phyloP scores from a whole-genome alignment of 305 asterid genomes.

The Rubia tinctorum region DNA sequence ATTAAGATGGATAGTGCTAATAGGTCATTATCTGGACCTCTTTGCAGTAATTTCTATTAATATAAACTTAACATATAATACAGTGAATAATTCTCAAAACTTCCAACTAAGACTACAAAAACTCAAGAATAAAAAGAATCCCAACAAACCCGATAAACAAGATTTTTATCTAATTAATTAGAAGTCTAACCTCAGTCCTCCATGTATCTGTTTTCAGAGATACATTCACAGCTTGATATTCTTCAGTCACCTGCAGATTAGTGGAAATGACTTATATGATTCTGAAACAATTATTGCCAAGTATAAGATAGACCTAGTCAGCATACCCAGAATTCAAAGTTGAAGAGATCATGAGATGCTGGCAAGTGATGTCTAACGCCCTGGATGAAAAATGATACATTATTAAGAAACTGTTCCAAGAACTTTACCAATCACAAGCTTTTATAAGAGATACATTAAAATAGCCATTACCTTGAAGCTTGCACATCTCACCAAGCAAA shows the following conservation, averaged over 20 bases:
- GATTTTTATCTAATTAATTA: not conserved
- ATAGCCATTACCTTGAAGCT: conserved; percentile 77
- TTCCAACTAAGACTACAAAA: not conserved
- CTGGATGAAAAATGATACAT: conserved; percentile 36
- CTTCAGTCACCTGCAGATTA: conserved; percentile 74
- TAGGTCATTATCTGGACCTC: too few relatives aligned
- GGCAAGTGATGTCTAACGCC: conserved; percentile 88
- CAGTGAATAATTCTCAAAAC: too few relatives aligned
- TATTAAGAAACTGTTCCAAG: conserved; percentile 25
- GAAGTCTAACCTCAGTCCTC: conserved; percentile 78
- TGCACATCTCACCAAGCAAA: conserved; percentile 97
- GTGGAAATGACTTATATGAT: conserved; percentile 16
- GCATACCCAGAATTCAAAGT: conserved; percentile 99
- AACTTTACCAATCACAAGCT: conserved; percentile 12
- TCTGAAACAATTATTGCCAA: conserved; percentile 12
- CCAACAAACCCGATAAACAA: not conserved
- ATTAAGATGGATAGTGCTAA: not conserved
- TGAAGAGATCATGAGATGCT: conserved; percentile 87
- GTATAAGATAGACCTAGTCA: conserved; percentile 27
- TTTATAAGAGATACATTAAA: conserved; percentile 9
- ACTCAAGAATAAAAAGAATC: not conserved
- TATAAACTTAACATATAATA: too few relatives aligned
- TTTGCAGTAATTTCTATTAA: too few relatives aligned
- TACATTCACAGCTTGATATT: conserved; percentile 95
- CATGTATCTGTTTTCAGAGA: conserved; percentile 78